phyloP scores from a whole-genome alignment of 805 yeast genomes.

The Wickerhamiella kazuoi region DNA sequence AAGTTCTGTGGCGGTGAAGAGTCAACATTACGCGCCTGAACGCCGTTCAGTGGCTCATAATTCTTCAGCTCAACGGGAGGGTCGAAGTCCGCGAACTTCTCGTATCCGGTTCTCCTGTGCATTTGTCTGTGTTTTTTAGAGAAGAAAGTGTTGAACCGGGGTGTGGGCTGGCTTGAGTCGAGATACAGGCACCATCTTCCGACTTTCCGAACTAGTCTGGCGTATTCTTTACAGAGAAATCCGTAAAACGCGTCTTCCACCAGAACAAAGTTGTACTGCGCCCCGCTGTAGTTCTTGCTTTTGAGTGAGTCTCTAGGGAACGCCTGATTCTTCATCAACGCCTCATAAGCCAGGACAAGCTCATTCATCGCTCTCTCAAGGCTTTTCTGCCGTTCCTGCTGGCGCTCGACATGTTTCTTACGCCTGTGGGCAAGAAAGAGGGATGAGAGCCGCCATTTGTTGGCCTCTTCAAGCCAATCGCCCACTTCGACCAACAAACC shows the following conservation, averaged over 20 bases:
- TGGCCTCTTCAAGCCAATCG: slow-evolving; percentile 14
- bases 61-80: not conserved
- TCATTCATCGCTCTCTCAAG: slow-evolving; percentile 4
- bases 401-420: slow-evolving; percentile 1
- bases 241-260: slow-evolving; percentile 10
- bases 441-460: slow-evolving; percentile 10
- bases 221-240: slow-evolving; percentile 8
- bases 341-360: slow-evolving; percentile 3
- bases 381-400: slow-evolving; percentile 2
- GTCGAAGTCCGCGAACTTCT: not conserved
- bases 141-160: slow-evolving; percentile 8
- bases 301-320: slow-evolving; percentile 1
- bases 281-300: slow-evolving; percentile 1
- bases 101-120: not conserved
- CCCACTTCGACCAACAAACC: slow-evolving; percentile 7
- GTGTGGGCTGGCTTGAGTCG: slow-evolving; percentile 9
- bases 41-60: not conserved
- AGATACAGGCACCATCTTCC: slow-evolving; percentile 10
- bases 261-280: slow-evolving; percentile 4
- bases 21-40: slow-evolving; percentile 18
- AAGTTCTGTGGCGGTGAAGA: slow-evolving; percentile 18
- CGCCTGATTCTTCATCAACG: slow-evolving; percentile 1
- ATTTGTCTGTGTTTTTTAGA: not conserved
- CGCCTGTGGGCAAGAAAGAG: slow-evolving; percentile 6
- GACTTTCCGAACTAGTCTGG: slow-evolving; percentile 7